Evolutionary conservation across 129 eudicot genomes (phyloP).

Genomic region (Kitagawia praeruptora): DNA sequence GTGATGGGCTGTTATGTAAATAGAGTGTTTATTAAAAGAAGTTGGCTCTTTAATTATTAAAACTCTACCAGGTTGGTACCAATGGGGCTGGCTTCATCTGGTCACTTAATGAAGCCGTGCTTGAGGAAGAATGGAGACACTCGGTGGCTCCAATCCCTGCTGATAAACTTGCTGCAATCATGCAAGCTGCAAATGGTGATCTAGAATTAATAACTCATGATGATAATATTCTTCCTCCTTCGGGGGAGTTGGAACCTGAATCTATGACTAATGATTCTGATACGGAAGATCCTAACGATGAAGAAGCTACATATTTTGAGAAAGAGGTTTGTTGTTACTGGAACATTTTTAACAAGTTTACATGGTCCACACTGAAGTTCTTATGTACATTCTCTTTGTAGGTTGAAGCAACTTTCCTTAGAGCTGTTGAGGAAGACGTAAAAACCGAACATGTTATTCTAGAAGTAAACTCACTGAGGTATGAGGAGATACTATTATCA

Average conservation of each 20-base stretch:
- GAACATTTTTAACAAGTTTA: conserved; percentile 3
- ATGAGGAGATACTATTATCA: conserved; percentile 10
- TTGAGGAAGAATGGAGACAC: conserved; percentile 87
- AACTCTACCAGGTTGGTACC: conserved; percentile 46
- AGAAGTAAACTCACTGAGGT: conserved; percentile 86
- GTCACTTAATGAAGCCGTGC: conserved; percentile 61
- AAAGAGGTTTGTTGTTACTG: conserved; percentile 42
- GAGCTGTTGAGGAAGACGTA: conserved; percentile 73
- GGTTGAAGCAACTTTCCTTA: conserved; percentile 82
- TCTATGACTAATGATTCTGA: conserved; percentile 45
- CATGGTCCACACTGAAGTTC: conserved; percentile 8
- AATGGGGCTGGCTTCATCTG: conserved; percentile 83
- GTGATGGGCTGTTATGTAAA: not conserved
- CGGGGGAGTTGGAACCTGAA: conserved; percentile 53
- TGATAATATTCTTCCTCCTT: conserved; percentile 30
- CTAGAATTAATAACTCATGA: conserved; percentile 35
- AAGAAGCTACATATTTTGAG: conserved; percentile 57
- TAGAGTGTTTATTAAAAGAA: not conserved
- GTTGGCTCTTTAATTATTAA: not conserved
- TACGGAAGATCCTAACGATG: conserved; percentile 45
- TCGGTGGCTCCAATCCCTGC: conserved; percentile 86
- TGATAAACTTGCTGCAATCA: conserved; percentile 51
- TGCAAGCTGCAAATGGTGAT: conserved; percentile 37
- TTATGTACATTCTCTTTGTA: conserved; percentile 8
- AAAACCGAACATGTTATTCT: conserved; percentile 64